Evolutionary conservation across 306 rosid species (phyloP).

Genomic region (Chamaecrista fasciculata): DNA sequence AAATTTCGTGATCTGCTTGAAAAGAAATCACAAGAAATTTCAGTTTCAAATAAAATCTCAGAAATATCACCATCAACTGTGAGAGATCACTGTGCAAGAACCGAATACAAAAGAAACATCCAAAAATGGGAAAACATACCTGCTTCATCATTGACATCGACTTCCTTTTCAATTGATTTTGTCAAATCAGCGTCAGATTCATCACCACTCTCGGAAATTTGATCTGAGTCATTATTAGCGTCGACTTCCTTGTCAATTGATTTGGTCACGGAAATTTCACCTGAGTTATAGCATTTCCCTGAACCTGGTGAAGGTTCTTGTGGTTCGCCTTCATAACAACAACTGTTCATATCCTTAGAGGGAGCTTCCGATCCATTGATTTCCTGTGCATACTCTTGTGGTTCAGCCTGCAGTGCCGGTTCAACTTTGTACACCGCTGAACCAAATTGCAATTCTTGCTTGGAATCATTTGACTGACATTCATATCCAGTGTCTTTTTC

Average conservation of each 20-base stretch:
- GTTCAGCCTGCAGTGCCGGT: slow-evolving; percentile 7
- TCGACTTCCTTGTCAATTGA: slow-evolving; percentile 12
- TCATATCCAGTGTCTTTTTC: slow-evolving; percentile 10
- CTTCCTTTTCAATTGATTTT: slow-evolving; percentile 14
- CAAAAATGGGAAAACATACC: slow-evolving; percentile 28
- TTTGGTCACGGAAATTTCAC: slow-evolving; percentile 18
- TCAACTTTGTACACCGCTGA: too few relatives aligned
- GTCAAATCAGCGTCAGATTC: slow-evolving; percentile 1
- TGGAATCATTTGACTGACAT: neutral
- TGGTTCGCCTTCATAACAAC: neutral
- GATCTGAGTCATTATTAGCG: neutral
- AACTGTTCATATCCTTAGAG: neutral
- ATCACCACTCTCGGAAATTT: slow-evolving; percentile 15
- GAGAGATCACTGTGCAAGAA: neutral
- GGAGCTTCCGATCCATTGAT: neutral
- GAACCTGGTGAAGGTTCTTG: slow-evolving; percentile 14
- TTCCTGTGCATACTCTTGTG: neutral
- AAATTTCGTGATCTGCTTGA: neutral
- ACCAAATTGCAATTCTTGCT: slow-evolving; percentile 16
- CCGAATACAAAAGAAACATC: neutral
- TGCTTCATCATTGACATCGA: slow-evolving; percentile 7
- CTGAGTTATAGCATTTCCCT: neutral
- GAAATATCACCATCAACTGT: slow-evolving; percentile 8
- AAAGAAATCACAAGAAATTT: slow-evolving; percentile 11
- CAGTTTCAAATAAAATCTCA: slow-evolving; percentile 28